Percentiles rank a stretch among this genome's conserved stretches.
phyloP scores from a whole-genome alignment of 2,329 filamentous ascomycete genomes.

The Davidsoniella neocaledoniae region DNA sequence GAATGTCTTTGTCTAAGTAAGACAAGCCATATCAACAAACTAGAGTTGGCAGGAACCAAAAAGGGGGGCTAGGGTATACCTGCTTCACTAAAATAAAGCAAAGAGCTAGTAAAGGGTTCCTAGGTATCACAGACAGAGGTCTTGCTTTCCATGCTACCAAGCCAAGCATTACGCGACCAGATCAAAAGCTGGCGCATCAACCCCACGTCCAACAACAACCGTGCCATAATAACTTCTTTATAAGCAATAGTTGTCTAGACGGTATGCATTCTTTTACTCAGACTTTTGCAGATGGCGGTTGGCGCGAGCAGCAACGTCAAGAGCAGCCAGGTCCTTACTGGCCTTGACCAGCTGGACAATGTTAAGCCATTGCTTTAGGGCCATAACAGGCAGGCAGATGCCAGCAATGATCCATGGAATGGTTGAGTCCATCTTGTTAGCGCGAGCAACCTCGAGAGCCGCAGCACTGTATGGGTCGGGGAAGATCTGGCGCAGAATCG shows the following conservation, averaged over 20 bases:
- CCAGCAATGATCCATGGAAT: constrained; percentile 55
- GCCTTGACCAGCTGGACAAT: constrained; percentile 88
- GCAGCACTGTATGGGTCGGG: constrained; percentile 81
- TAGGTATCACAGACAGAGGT: too few relatives aligned
- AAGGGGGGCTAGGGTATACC: too few relatives aligned
- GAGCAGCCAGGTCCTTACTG: constrained; percentile 79
- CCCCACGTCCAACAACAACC: too few relatives aligned
- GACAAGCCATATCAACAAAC: too few relatives aligned
- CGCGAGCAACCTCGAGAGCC: constrained; percentile 78
- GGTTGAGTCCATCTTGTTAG: constrained; percentile 77
- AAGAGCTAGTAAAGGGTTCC: too few relatives aligned
- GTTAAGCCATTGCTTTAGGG: constrained; percentile 84
- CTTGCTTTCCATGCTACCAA: too few relatives aligned
- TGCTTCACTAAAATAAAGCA: too few relatives aligned
- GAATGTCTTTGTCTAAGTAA: too few relatives aligned
- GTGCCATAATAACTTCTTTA: too few relatives aligned
- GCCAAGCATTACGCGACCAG: too few relatives aligned
- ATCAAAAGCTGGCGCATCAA: too few relatives aligned
- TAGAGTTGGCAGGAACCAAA: too few relatives aligned
- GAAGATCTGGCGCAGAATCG: constrained; percentile 58
- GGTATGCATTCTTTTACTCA: neutral
- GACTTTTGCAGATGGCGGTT: constrained; percentile 21
- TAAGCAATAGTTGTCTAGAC: neutral
- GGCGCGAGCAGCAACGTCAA: constrained; percentile 53
- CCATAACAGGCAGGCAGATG: constrained; percentile 74